phyloP scores from a whole-genome alignment of 2,329 filamentous ascomycete genomes.

The Aaosphaeria arxii region DNA sequence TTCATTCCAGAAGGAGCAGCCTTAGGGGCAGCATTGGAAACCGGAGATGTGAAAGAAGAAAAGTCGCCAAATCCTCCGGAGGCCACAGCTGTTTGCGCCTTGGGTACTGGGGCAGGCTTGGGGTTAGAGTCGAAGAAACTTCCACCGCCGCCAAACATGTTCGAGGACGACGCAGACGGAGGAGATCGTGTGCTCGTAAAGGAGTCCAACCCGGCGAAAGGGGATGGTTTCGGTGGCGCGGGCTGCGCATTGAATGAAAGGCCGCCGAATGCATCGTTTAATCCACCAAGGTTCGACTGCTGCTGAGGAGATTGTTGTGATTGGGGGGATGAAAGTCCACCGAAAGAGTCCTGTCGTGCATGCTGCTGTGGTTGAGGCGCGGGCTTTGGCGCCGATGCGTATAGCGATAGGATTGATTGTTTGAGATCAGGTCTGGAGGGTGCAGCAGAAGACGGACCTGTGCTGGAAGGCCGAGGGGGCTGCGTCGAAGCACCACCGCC shows the following conservation, averaged over 20 bases:
- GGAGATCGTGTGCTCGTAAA: constrained; percentile 44
- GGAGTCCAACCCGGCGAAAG: constrained; percentile 62
- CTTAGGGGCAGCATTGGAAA: constrained; percentile 43
- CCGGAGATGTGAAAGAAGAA: constrained; percentile 61
- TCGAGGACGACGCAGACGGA: constrained; percentile 43
- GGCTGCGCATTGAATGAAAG: constrained; percentile 58
- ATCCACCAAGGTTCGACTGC: constrained; percentile 57
- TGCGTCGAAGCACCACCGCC: constrained; percentile 67
- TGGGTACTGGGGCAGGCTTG: constrained; percentile 48
- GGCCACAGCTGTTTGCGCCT: constrained; percentile 43
- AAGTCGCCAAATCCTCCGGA: constrained; percentile 60
- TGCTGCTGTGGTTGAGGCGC: constrained; percentile 60
- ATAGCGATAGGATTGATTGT: constrained; percentile 94
- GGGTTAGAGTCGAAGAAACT: constrained; percentile 79
- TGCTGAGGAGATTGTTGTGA: constrained; percentile 32
- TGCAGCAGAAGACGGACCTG: constrained; percentile 59
- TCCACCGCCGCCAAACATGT: constrained; percentile 62
- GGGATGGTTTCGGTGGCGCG: constrained; percentile 54
- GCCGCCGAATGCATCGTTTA: constrained; percentile 78
- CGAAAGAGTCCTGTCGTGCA: constrained; percentile 48
- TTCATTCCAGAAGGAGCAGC: constrained; percentile 55
- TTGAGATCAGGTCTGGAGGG: constrained; percentile 90
- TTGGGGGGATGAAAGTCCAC: constrained; percentile 42
- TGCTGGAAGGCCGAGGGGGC: constrained; percentile 76
- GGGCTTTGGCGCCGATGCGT: constrained; percentile 80